Conservation (phyloP, 805 yeast genomes). For the Ogataea pilisensis region DNA sequence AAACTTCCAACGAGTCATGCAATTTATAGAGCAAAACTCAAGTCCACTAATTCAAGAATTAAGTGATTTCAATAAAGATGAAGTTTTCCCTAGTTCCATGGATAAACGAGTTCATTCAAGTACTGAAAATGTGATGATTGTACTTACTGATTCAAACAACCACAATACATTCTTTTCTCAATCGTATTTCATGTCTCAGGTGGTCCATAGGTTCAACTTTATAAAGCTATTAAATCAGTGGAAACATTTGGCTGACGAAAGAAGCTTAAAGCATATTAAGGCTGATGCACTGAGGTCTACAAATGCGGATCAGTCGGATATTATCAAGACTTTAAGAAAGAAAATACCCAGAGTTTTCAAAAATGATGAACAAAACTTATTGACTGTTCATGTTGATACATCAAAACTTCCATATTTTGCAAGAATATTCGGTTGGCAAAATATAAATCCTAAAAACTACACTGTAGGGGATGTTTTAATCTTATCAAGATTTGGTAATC, state of each 20-base stretch:
- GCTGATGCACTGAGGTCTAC: constrained; percentile 42
- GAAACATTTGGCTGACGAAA: constrained; percentile 26
- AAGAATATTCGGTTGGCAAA: constrained; percentile 34
- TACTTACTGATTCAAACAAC: constrained; percentile 43
- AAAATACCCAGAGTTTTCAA: constrained; percentile 40
- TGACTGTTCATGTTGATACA: constrained; percentile 48
- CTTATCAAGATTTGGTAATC: constrained; percentile 35
- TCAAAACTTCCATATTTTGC: constrained; percentile 22
- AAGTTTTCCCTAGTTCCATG: constrained; percentile 33
- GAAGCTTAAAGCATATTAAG: constrained; percentile 37
- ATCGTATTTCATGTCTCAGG: constrained; percentile 33
- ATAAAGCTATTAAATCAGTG: constrained; percentile 36
- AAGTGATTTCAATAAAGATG: constrained; percentile 34
- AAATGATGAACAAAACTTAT: constrained; percentile 33
- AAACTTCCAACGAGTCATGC: constrained; percentile 39
- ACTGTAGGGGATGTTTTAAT: constrained; percentile 55
- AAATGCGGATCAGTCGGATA: constrained; percentile 38
- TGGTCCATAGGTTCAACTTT: constrained; percentile 43
- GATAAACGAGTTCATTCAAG: constrained; percentile 23
- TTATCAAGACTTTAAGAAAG: constrained; percentile 47
- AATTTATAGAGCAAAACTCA: constrained; percentile 47
- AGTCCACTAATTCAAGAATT: constrained; percentile 53
- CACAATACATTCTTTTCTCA: constrained; percentile 19
- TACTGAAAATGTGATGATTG: constrained; percentile 44
- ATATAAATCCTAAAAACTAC: constrained; percentile 30